phyloP scores from a whole-genome alignment of 306 rosid genomes.

The Sechiopsis laciniata region DNA sequence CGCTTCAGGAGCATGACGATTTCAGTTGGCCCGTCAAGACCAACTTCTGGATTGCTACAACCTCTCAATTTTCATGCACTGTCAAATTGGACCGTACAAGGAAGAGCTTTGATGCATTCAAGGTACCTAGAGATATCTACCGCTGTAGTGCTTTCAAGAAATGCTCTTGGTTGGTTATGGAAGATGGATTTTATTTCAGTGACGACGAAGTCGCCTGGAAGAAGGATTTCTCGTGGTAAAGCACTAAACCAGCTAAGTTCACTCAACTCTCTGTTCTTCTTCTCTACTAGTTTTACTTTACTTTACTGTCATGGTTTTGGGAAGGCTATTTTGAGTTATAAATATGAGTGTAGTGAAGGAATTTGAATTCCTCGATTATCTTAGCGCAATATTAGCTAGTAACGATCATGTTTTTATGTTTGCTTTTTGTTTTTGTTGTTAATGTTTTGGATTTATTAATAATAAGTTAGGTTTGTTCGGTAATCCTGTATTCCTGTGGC shows the following conservation, averaged over 20 bases:
- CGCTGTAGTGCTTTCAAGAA: constrained; percentile 49
- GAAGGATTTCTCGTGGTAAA: constrained; percentile 66
- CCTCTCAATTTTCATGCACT: constrained; percentile 51
- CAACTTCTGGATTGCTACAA: constrained; percentile 45
- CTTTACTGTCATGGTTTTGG: constrained; percentile 3
- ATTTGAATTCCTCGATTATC: constrained; percentile 4
- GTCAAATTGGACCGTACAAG: constrained; percentile 63
- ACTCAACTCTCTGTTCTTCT: constrained; percentile 13
- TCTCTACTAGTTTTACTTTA: constrained; percentile 4
- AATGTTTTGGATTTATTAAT: no score
- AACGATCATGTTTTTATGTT: not conserved
- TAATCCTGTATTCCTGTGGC: not conserved
- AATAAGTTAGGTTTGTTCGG: not conserved
- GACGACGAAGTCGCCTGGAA: constrained; percentile 67
- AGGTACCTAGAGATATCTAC: constrained; percentile 52
- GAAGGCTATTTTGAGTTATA: not conserved
- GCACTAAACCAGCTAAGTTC: constrained; percentile 3
- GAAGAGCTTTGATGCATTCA: constrained; percentile 64
- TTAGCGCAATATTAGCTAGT: not conserved
- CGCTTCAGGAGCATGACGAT: constrained; percentile 75
- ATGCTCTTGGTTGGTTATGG: constrained; percentile 67
- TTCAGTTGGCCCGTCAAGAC: constrained; percentile 63
- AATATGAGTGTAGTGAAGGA: constrained; percentile 1
- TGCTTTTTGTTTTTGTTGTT: not conserved
- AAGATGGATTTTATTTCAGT: constrained; percentile 78